phyloP scores from a whole-genome alignment of 345 rosid species.

The Orychophragmus violaceus region DNA sequence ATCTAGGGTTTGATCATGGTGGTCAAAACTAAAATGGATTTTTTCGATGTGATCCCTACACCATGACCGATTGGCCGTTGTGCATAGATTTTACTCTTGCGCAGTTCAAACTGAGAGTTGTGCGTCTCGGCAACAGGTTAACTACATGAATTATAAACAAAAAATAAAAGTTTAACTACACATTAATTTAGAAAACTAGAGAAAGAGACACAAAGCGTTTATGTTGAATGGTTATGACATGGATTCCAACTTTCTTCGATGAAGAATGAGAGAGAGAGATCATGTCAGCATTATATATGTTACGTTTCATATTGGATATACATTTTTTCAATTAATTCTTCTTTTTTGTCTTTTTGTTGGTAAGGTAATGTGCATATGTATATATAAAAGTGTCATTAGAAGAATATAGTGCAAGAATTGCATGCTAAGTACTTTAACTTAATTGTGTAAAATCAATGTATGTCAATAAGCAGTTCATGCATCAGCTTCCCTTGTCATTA shows the following conservation, averaged over 20 bases:
- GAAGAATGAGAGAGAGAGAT: slow-evolving; percentile 50
- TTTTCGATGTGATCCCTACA: not conserved
- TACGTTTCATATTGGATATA: slow-evolving; percentile 9
- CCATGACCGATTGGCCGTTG: not conserved
- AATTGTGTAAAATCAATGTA: not conserved
- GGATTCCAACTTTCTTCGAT: slow-evolving; percentile 57
- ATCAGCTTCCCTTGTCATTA: not conserved
- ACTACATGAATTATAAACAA: not conserved
- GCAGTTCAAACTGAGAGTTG: not conserved
- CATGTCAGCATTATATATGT: slow-evolving; percentile 27
- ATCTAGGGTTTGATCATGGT: not conserved
- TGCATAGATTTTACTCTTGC: not conserved
- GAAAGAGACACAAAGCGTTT: slow-evolving; percentile 2
- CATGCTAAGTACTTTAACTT: not conserved
- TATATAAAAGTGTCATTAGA: not conserved
- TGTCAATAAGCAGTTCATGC: not conserved
- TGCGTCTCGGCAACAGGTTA: not conserved
- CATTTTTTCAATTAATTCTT: not conserved
- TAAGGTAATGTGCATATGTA: not conserved
- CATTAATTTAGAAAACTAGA: not conserved
- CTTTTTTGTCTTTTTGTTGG: slow-evolving; percentile 3
- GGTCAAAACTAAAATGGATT: not conserved
- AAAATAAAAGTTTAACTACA: not conserved
- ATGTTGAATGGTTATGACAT: slow-evolving; percentile 56
- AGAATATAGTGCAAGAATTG: not conserved